Evolutionary conservation across 352 stramenopile genomes (phyloP).

Genomic region (Phytophthora capsici): DNA sequence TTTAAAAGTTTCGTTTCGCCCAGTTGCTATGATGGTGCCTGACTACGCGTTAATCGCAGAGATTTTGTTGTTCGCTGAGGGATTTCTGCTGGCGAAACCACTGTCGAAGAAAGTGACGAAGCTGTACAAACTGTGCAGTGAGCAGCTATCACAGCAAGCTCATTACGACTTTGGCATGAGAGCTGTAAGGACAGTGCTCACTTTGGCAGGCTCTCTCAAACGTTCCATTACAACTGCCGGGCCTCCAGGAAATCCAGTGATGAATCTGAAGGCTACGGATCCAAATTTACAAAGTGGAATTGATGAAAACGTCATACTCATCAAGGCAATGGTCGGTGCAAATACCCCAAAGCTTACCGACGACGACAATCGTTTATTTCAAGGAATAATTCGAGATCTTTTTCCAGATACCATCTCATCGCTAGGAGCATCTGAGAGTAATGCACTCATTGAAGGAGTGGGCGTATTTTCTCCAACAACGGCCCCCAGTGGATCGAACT

Average conservation of each 20-base stretch:
- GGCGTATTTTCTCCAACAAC: slow-evolving; percentile 16
- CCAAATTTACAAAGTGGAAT: slow-evolving; percentile 2
- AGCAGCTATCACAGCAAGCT: slow-evolving; percentile 84
- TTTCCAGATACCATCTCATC: slow-evolving; percentile 65
- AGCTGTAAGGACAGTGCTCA: slow-evolving; percentile 83
- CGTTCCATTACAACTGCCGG: slow-evolving; percentile 21
- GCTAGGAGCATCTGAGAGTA: slow-evolving; percentile 19
- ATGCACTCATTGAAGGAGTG: slow-evolving; percentile 25
- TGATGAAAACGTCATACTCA: slow-evolving; percentile 87
- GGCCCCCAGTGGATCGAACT: slow-evolving; percentile 9
- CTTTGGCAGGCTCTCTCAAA: slow-evolving; percentile 77
- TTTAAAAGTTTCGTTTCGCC: slow-evolving; percentile 83
- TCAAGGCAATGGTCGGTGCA: slow-evolving; percentile 93
- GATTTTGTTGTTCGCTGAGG: slow-evolving; percentile 85
- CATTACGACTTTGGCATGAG: slow-evolving; percentile 93
- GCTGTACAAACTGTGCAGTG: slow-evolving; percentile 84
- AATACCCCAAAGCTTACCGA: slow-evolving; percentile 93
- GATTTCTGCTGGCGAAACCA: slow-evolving; percentile 71
- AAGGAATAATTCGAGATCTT: slow-evolving; percentile 88
- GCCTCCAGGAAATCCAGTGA: slow-evolving; percentile 1
- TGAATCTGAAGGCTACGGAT: slow-evolving; percentile 16
- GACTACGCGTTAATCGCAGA: slow-evolving; percentile 87
- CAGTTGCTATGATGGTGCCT: slow-evolving; percentile 91
- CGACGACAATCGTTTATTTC: slow-evolving; percentile 90
- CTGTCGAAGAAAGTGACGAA: slow-evolving; percentile 77